phyloP scores from a whole-genome alignment of 257 asterid species.

The Nicotiana attenuata region DNA sequence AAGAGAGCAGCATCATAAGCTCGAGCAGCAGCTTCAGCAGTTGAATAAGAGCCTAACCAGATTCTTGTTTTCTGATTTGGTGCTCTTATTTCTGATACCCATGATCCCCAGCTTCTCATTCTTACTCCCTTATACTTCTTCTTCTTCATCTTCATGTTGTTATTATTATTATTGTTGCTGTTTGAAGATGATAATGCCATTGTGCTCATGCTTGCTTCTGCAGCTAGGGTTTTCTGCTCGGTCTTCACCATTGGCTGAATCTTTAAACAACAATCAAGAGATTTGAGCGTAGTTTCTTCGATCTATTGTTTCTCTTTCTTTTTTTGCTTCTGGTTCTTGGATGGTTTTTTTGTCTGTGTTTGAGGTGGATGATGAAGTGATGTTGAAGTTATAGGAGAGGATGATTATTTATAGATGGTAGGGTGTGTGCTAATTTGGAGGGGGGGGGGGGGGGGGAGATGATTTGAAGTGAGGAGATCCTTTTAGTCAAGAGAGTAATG shows the following conservation, averaged over 20 bases:
- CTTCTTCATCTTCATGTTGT: constrained; percentile 20
- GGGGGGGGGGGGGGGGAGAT: not conserved
- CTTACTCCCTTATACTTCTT: constrained; percentile 92
- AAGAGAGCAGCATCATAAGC: constrained; percentile 92
- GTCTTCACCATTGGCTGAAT: constrained; percentile 50
- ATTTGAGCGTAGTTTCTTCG: not conserved
- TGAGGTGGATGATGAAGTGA: constrained; percentile 9
- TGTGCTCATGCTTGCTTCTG: not conserved
- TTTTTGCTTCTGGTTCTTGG: not conserved
- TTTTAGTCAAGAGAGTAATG: constrained; percentile 41
- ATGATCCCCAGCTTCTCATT: constrained; percentile 97
- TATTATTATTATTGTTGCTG: not conserved
- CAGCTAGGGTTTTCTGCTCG: constrained; percentile 24
- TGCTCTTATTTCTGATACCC: constrained; percentile 89
- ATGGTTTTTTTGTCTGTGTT: not conserved
- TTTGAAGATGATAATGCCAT: constrained; percentile 12
- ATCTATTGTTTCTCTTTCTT: not conserved
- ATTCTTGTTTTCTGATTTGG: constrained; percentile 90
- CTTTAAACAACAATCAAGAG: not conserved
- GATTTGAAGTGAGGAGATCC: constrained; percentile 2
- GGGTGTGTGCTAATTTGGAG: not conserved
- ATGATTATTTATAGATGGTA: constrained; percentile 29
- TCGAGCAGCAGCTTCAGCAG: constrained; percentile 93
- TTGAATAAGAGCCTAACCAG: constrained; percentile 92
- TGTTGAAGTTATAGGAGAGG: constrained; percentile 19